phyloP scores from a whole-genome alignment of 2,329 filamentous ascomycete species.

The Chalara sp. region DNA sequence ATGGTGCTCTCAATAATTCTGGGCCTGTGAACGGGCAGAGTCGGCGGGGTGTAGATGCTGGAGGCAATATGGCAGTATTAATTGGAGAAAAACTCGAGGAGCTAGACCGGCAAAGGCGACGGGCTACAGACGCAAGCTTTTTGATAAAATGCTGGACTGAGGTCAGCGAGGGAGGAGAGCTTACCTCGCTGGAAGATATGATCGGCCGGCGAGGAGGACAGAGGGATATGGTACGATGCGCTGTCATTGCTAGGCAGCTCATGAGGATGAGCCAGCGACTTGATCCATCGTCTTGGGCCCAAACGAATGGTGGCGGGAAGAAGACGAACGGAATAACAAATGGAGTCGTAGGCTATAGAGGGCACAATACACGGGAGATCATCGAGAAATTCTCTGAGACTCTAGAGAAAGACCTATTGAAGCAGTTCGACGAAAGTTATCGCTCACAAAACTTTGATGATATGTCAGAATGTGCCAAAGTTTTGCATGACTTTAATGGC shows the following conservation, averaged over 20 bases:
- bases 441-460: constrained; percentile 91
- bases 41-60: constrained; percentile 45
- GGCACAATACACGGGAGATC: constrained; percentile 69
- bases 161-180: constrained; percentile 80
- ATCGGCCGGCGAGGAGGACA: constrained; percentile 70
- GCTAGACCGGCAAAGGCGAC: constrained; percentile 81
- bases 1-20: constrained; percentile 68
- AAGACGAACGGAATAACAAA: constrained; percentile 41
- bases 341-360: constrained; percentile 35
- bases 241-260: constrained; percentile 86
- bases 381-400: constrained; percentile 97
- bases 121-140: constrained; percentile 90
- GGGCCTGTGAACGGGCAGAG: constrained; percentile 44
- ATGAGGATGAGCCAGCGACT: constrained; percentile 90
- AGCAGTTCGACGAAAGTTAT: constrained; percentile 97
- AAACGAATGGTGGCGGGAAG: constrained; percentile 45
- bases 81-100: constrained; percentile 93
- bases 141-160: constrained; percentile 96
- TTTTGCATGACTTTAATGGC: constrained; percentile 91
- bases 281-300: constrained; percentile 68
- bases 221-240: constrained; percentile 90
- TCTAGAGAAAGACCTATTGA: constrained; percentile 87
- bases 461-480: constrained; percentile 95
- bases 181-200: constrained; percentile 83
- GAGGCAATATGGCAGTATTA: constrained; percentile 86